Percentiles rank a stretch among this genome's conserved stretches.
Conservation (phyloP, 371 early-diverging fungal species). For the Dinochytrium kinnereticum region DNA sequence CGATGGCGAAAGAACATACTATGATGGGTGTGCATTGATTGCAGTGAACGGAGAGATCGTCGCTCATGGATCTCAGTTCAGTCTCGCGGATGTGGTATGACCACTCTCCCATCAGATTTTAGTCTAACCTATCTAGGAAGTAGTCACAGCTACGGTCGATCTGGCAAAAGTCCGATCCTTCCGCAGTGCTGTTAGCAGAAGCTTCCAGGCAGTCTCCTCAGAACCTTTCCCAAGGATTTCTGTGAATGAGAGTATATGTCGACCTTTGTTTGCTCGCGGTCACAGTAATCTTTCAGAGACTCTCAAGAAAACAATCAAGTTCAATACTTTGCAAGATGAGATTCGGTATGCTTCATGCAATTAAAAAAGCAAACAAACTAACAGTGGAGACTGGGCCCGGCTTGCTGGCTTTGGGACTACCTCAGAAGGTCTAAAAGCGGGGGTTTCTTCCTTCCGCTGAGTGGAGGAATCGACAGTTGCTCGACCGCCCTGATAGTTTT, state of each 20-base stretch:
- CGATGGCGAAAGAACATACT: slow-evolving; percentile 98
- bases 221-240: slow-evolving; percentile 11
- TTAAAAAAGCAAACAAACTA: too few species aligned
- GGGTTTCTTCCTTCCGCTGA: slow-evolving; percentile 95
- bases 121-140: slow-evolving; percentile 69
- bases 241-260: background rate
- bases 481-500: slow-evolving; percentile 90
- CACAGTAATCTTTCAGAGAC: slow-evolving; percentile 1
- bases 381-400: slow-evolving; percentile 92
- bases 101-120: background rate
- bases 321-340: slow-evolving; percentile 66
- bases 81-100: slow-evolving; percentile 84
- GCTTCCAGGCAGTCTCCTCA: slow-evolving; percentile 74
- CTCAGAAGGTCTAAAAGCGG: slow-evolving; percentile 85
- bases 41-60: slow-evolving; percentile 88
- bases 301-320: slow-evolving; percentile 12
- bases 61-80: slow-evolving; percentile 93
- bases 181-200: slow-evolving; percentile 75
- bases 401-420: slow-evolving; percentile 99
- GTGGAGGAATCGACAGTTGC: slow-evolving; percentile 97
- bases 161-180: slow-evolving; percentile 86
- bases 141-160: slow-evolving; percentile 89
- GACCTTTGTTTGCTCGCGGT: background rate
- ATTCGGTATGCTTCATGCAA: slow-evolving; percentile 71
- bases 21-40: slow-evolving; percentile 94